Conservation (phyloP, 2,329 filamentous ascomycete genomes). For the Dothiorella sarmentorum region DNA sequence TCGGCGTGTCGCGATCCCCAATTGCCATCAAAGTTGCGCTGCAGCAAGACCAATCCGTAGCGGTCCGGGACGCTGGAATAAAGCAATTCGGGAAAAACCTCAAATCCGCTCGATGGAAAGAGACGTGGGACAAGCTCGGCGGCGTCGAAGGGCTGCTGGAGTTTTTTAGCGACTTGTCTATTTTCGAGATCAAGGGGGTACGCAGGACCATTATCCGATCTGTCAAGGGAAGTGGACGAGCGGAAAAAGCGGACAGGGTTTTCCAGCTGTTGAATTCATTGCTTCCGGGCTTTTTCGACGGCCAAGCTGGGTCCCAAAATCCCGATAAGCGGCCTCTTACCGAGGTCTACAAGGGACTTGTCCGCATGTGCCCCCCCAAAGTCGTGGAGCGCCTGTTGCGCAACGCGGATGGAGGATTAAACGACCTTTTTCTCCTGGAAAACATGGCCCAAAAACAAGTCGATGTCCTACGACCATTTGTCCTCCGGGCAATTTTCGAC, state of each 20-base stretch:
- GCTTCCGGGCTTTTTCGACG: neutral
- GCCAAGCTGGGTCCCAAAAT: neutral
- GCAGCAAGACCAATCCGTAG: conserved; percentile 25
- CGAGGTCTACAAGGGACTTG: neutral
- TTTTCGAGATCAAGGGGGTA: neutral
- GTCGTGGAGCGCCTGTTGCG: neutral
- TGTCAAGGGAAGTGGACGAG: neutral
- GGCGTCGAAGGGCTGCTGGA: conserved; percentile 27
- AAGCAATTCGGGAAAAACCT: conserved; percentile 24
- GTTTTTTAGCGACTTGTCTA: neutral
- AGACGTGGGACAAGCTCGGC: conserved; percentile 30
- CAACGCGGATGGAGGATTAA: neutral
- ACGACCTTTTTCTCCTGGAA: neutral
- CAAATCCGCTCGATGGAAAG: conserved; percentile 22
- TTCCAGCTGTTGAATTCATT: neutral
- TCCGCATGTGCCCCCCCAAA: neutral
- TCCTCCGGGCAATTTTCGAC: neutral
- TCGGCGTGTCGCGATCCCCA: conserved; percentile 26
- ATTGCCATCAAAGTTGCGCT: conserved; percentile 22
- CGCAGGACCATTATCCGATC: neutral
- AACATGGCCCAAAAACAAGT: neutral
- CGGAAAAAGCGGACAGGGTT: neutral
- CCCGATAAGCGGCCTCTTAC: neutral
- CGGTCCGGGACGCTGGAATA: conserved; percentile 25
- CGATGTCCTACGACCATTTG: neutral